Evolutionary conservation across 2,329 filamentous ascomycete species (phyloP).

Genomic region (Arachnopeziza araneosa): DNA sequence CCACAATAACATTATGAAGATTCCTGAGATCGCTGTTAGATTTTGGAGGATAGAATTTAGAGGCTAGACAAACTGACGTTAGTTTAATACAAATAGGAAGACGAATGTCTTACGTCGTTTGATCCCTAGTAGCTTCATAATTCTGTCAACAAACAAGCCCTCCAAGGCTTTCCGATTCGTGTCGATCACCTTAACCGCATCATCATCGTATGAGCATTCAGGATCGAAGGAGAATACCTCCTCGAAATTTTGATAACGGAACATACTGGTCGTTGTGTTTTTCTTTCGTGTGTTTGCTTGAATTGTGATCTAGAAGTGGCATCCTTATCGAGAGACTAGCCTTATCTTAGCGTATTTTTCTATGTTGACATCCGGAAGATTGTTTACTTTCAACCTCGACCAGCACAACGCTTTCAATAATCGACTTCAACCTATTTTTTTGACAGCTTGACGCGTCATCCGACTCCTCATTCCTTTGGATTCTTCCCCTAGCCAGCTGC

Average conservation of each 20-base stretch:
- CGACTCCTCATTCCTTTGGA: not conserved
- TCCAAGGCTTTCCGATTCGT: slow-evolving; percentile 61
- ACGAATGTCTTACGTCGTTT: slow-evolving; percentile 50
- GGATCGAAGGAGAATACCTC: slow-evolving; percentile 59
- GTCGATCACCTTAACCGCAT: slow-evolving; percentile 57
- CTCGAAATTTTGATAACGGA: slow-evolving; percentile 62
- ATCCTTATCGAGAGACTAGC: not conserved
- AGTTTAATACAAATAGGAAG: not conserved
- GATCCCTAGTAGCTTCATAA: slow-evolving; percentile 65
- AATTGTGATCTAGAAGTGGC: not conserved
- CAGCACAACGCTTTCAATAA: slow-evolving; percentile 8
- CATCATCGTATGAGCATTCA: slow-evolving; percentile 57
- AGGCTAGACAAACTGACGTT: slow-evolving; percentile 33
- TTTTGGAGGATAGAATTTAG: slow-evolving; percentile 69
- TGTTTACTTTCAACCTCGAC: slow-evolving; percentile 7
- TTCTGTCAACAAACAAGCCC: slow-evolving; percentile 75
- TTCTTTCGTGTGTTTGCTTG: not conserved
- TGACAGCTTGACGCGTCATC: slow-evolving; percentile 14
- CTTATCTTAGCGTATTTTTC: slow-evolving; percentile 20
- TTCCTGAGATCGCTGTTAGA: slow-evolving; percentile 61
- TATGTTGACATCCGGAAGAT: not conserved
- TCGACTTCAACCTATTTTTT: slow-evolving; percentile 2
- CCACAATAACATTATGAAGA: slow-evolving; percentile 65
- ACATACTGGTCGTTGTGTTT: slow-evolving; percentile 38
- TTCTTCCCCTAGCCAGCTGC: not conserved